Evolutionary conservation across 2,329 filamentous ascomycete genomes (phyloP).

Genomic region (Botrytis galanthina): DNA sequence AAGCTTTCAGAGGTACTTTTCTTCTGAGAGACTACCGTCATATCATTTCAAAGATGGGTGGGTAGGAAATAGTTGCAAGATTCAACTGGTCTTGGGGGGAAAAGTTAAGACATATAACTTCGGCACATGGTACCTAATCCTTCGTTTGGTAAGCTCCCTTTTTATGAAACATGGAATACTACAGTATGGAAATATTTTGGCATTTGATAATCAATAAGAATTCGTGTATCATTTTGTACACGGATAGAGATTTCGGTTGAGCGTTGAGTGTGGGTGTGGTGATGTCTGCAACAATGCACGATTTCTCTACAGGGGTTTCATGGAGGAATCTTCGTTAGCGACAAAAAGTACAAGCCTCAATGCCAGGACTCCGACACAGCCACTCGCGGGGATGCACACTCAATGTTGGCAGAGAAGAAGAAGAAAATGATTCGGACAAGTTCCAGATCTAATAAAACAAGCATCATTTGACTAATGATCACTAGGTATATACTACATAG

Average conservation of each 20-base stretch:
- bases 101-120: background rate
- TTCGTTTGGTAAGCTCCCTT: background rate
- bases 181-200: background rate
- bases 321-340: background rate
- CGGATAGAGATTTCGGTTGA: background rate
- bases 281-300: background rate
- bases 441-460: background rate
- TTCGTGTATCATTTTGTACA: background rate
- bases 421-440: background rate
- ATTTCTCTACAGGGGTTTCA: background rate
- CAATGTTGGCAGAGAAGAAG: background rate
- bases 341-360: background rate
- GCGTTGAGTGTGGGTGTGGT: background rate
- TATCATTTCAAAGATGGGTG: background rate
- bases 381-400: background rate
- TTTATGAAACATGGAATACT: background rate
- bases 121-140: background rate
- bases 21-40: too few species aligned
- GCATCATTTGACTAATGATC: slow-evolving; percentile 2
- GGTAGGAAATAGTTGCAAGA: background rate
- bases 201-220: background rate
- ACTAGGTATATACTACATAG: background rate
- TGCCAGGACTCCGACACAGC: background rate
- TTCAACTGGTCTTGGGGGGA: background rate
- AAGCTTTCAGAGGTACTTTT: background rate